phyloP scores from a whole-genome alignment of 495 filamentous ascomycete genomes.

The Sporormia fimetaria region DNA sequence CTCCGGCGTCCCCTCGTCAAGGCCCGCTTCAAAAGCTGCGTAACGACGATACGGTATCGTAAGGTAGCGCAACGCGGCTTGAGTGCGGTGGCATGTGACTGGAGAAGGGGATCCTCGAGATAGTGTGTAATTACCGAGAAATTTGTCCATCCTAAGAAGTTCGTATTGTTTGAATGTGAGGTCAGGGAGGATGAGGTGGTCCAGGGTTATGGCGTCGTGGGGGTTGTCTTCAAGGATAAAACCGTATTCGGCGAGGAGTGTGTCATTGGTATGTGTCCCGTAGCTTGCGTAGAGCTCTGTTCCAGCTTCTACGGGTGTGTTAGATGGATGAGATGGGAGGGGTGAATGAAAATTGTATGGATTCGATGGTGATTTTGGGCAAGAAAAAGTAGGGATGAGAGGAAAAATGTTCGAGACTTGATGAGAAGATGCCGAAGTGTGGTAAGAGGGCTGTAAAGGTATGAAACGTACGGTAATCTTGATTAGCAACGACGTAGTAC shows the following conservation, averaged over 20 bases:
- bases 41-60: conserved; percentile 15
- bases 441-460: not conserved
- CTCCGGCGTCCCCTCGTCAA: conserved; percentile 8
- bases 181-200: conserved; percentile 49
- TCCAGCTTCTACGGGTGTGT: conserved; percentile 33
- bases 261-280: conserved; percentile 68
- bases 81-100: conserved; percentile 20
- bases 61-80: conserved; percentile 14
- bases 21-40: conserved; percentile 10
- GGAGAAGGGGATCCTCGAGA: conserved; percentile 4
- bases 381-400: too few relatives aligned
- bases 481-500: conserved; percentile 49
- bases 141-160: conserved; percentile 17
- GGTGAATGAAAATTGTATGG: too few relatives aligned
- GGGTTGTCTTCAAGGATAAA: conserved; percentile 57
- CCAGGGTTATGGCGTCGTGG: conserved; percentile 57
- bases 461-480: conserved; percentile 42
- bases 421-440: not conserved
- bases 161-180: not conserved
- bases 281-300: conserved; percentile 76
- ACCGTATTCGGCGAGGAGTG: conserved; percentile 72
- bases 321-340: not conserved
- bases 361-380: too few relatives aligned
- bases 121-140: conserved; percentile 16
- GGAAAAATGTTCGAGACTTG: not conserved